Percentiles rank a stretch among this genome's conserved stretches.
Evolutionary conservation across 371 early-diverging fungal genomes (phyloP).

Genomic region (Actinomortierella wolfii): DNA sequence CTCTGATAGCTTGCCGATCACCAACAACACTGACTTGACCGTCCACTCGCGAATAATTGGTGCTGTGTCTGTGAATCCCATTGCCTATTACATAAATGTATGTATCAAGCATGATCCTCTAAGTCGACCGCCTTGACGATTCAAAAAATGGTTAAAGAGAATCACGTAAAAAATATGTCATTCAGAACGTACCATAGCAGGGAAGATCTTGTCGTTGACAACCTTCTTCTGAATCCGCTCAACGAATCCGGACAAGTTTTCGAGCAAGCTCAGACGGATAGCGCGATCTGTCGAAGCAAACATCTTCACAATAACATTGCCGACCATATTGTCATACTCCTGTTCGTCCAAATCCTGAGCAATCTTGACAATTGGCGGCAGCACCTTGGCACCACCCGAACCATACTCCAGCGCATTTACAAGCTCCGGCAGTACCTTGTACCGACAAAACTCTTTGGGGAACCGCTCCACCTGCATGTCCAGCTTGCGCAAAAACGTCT

Average conservation of each 20-base stretch:
- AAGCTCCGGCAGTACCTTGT: slow-evolving; percentile 91
- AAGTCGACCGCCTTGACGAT: no score
- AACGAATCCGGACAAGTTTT: slow-evolving; percentile 76
- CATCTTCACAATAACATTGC: slow-evolving; percentile 80
- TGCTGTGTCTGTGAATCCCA: slow-evolving; percentile 88
- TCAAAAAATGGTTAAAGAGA: background rate
- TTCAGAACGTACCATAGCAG: slow-evolving; percentile 80
- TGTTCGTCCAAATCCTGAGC: slow-evolving; percentile 71
- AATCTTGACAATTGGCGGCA: slow-evolving; percentile 85
- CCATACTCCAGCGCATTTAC: slow-evolving; percentile 91
- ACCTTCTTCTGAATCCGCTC: slow-evolving; percentile 70
- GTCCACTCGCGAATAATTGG: slow-evolving; percentile 93
- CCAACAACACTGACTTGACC: slow-evolving; percentile 77
- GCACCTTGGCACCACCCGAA: slow-evolving; percentile 84
- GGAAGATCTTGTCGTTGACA: slow-evolving; percentile 86
- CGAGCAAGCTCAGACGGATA: slow-evolving; percentile 85
- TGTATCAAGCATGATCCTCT: no score
- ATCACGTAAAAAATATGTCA: background rate
- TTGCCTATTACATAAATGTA: slow-evolving; percentile 54
- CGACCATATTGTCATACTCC: slow-evolving; percentile 74
- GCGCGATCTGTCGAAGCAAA: slow-evolving; percentile 90
- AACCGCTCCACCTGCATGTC: slow-evolving; percentile 63
- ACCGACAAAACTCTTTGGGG: slow-evolving; percentile 81
- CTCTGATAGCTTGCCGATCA: slow-evolving; percentile 67
- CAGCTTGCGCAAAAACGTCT: slow-evolving; percentile 69